Base-by-base conservation (phyloP, 192 early-diverging fungal species). In the Obelidium mucronatum region DNA sequence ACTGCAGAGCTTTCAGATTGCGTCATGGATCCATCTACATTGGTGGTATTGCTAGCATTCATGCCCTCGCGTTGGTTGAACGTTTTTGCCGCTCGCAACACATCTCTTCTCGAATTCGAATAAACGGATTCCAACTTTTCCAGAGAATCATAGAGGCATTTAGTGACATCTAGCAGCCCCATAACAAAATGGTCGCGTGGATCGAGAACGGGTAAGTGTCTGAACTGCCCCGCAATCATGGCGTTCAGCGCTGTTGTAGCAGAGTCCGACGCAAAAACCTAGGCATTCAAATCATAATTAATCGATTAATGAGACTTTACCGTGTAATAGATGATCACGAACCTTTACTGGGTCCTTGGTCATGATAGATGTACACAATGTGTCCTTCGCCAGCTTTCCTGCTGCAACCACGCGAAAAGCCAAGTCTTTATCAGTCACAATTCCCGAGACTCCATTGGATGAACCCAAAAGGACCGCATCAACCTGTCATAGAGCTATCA, bases 381-480 rank as follows among this genome's bases (percentile, higher is more conserved):
- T 89, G 2, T 76, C 74, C 24, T 73, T 48, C 17, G 81, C 68
- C 63, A 83, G 78, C 56, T 83, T 54, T 24, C 81, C 85, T 64
- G 87, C 90, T 17, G 94, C 97, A 17, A 98, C 95, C 19, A 99
- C 96, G 33, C 97, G 86, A 82, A 94, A 98, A 36, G 95, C 93
- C 40, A 99, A 83, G 84, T 99, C 97, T 86, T 98, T 99, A 68
- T 96, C 97, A 1, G 97, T 99, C 73, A 98, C 92, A 72, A 99
- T 99, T 35, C 97, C 97, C 2, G 89, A 84, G 74, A 99, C 24
- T 26, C 62, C 62, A 22, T 64, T 64, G 3, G 87, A 59, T 92
- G 93, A 70, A 94, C 94, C 34, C 94, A 90, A 22, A 90, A 88
- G 79, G 95, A 92, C 30, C 96, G 93, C 48, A 98, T 92, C 62